Evolutionary conservation across 129 eudicot species (phyloP), one percentile per base, ranked within the genome.

Genomic region (Artemisia annua): DNA sequence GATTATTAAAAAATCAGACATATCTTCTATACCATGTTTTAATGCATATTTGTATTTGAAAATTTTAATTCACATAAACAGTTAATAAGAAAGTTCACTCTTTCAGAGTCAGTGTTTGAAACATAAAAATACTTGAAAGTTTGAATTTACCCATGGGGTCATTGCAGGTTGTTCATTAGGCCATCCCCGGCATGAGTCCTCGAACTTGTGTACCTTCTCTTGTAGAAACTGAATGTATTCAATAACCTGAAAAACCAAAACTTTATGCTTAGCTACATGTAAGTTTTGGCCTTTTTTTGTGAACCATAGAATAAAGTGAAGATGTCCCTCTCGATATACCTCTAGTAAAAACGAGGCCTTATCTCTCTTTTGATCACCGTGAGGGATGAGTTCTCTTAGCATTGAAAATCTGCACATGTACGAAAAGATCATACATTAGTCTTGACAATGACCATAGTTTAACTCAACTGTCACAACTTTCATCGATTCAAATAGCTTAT

Each of bases 311-410:
- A 46, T 14, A 22, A 14, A 17, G 19, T 54, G 58, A 54, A 77
- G 44, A 15, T 48, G 50, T 64, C 26, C 24, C 66, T 66, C 58
- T 0, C 57, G 1, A 20, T 50, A 28, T 82, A 90, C 99, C 96
- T 90, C 99, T 78, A 90, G 69, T 20, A 94, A 72, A 70, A 94
- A 94, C 53, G 99, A 94, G 32, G 99, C 99, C 82, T 94, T 94
- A 73, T 94, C 99, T 83, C 99, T 90, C 80, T 94, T 94, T 63
- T 88, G 97, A 75, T 94, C 99, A 80, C 96, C 83, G 48, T 86
- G 85, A 65, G 99, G 99, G 67, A 94, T 94, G 67, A 94, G 87
- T 69, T 82, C 97, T 79, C 99, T 86, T 83, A 94, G 73, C 81
- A 72, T 88, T 71, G 93, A 96, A 80, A 94, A 94, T 80, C 99